Percentiles rank a stretch among this genome's conserved stretches.
Conservation (phyloP, 2,329 filamentous ascomycete species). For the Colletotrichum tofieldiae region DNA sequence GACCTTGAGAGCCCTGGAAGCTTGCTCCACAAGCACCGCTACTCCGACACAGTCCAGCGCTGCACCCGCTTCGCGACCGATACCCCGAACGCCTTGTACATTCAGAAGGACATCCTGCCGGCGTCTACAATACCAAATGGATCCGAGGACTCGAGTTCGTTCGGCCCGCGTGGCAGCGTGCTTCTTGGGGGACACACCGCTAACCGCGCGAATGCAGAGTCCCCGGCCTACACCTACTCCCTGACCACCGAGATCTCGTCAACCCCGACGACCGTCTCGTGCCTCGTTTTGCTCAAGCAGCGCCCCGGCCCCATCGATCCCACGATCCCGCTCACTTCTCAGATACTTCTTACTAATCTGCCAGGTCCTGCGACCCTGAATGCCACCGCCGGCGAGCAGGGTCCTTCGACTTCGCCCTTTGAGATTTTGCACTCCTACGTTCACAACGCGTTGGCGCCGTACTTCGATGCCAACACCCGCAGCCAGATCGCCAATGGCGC, state of each 20-base stretch:
- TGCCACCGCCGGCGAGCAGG: slow-evolving; percentile 78
- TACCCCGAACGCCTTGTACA: slow-evolving; percentile 88
- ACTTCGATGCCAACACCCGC: slow-evolving; percentile 97
- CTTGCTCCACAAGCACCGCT: slow-evolving; percentile 81
- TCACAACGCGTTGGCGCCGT: slow-evolving; percentile 91
- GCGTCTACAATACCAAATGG: slow-evolving; percentile 68
- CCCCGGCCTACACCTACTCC: slow-evolving; percentile 79
- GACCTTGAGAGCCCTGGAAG: slow-evolving; percentile 88
- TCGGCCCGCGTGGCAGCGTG: background rate
- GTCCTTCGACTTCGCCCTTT: slow-evolving; percentile 84
- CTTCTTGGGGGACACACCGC: slow-evolving; percentile 33
- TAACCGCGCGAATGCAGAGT: slow-evolving; percentile 54
- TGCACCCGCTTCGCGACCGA: slow-evolving; percentile 93
- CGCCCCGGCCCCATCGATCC: slow-evolving; percentile 90
- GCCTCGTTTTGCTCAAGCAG: slow-evolving; percentile 87
- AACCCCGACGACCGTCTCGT: slow-evolving; percentile 84
- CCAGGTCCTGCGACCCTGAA: slow-evolving; percentile 84
- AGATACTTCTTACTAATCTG: slow-evolving; percentile 94
- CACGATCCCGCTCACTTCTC: slow-evolving; percentile 83
- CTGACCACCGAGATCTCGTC: slow-evolving; percentile 87
- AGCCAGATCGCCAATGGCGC: slow-evolving; percentile 76
- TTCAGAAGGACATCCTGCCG: slow-evolving; percentile 84
- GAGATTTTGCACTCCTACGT: slow-evolving; percentile 94
- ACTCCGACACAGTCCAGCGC: slow-evolving; percentile 86
- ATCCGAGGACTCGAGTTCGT: slow-evolving; percentile 49